Evolutionary conservation across 352 stramenopile species (phyloP).

Genomic region (Bremia lactucae): DNA sequence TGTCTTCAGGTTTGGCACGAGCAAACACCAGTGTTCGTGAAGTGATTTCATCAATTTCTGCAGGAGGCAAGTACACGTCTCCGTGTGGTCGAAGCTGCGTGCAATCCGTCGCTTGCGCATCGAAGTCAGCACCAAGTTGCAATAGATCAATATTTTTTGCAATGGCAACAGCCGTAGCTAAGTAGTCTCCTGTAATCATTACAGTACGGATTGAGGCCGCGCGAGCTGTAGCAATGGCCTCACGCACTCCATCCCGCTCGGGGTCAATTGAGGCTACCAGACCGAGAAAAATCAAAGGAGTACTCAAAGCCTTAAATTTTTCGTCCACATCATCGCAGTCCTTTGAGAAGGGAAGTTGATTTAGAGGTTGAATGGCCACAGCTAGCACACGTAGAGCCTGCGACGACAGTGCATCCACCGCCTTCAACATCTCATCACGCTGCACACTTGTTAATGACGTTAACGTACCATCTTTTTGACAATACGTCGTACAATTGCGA

Average conservation of each 20-base stretch:
- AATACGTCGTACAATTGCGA: constrained; percentile 49
- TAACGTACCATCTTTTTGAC: constrained; percentile 38
- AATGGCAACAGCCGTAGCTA: constrained; percentile 92
- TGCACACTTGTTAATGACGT: constrained; percentile 28
- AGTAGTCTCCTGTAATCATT: constrained; percentile 94
- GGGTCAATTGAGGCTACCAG: constrained; percentile 89
- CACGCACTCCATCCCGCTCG: constrained; percentile 45
- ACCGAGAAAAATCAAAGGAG: constrained; percentile 86
- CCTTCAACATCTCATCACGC: constrained; percentile 38
- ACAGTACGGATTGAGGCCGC: constrained; percentile 56
- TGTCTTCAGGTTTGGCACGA: constrained; percentile 90
- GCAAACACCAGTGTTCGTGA: constrained; percentile 87
- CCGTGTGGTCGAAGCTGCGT: constrained; percentile 40
- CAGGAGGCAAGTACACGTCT: constrained; percentile 44
- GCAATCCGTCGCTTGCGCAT: constrained; percentile 62
- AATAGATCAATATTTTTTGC: constrained; percentile 89
- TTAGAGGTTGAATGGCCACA: constrained; percentile 73
- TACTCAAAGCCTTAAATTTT: constrained; percentile 51
- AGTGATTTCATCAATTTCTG: constrained; percentile 85
- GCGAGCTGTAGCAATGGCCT: constrained; percentile 34
- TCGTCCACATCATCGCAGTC: constrained; percentile 52
- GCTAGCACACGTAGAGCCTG: constrained; percentile 83
- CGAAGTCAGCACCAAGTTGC: constrained; percentile 43
- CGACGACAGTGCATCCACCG: constrained; percentile 56
- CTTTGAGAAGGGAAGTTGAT: constrained; percentile 28